Base-by-base conservation (phyloP, 352 stramenopile genomes). In the Blastocystis hominis region DNA sequence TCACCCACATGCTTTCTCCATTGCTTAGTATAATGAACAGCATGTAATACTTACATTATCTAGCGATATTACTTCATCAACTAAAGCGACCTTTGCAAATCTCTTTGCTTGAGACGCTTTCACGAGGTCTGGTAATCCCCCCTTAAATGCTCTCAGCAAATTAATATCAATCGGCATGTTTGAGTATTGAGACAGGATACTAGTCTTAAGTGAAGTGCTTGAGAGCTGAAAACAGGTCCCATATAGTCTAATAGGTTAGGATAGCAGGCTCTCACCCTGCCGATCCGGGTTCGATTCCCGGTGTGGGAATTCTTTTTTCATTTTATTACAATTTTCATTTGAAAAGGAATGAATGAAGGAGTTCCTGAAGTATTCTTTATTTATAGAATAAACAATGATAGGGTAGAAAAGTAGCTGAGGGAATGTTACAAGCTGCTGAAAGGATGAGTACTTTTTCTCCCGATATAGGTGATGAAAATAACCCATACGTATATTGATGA, bases 111-210 rank as follows among this genome's bases (percentile, higher is more conserved):
- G 64, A 1, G 64, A 76, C 15, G 30, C 4, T 0, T 38, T 53
- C 10, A 76, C 64, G 7, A 76, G 20, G 1, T 54, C 36, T 7
- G 64, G 64, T 13, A 76, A 34, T 53, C 64, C 64, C 17, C 64
- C 64, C 44, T 76, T 76, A 20, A 76, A 76, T 50, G 64, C 64
- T 36, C 93, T 93, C 64, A 95, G 89, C 42, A 92, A 91, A 89
- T 95, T 94, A 89, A 95, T 95, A 90, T 95, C 93, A 84, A 95
- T 95, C 86, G 93, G 93, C 93, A 95, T 95, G 88, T 59, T 59
- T 59, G 50, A 59, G 50, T 10, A 59, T 10, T 10, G 50, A n/a
- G 1, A n/a, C 10, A 20, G n/a, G 50, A 59, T 59, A 0, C 50
- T 20, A n/a, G 13, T 59, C 50, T 59, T 59, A 59, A n/a, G 50